phyloP scores from a whole-genome alignment of 805 yeast species.

The Cyberlindnera maritima region DNA sequence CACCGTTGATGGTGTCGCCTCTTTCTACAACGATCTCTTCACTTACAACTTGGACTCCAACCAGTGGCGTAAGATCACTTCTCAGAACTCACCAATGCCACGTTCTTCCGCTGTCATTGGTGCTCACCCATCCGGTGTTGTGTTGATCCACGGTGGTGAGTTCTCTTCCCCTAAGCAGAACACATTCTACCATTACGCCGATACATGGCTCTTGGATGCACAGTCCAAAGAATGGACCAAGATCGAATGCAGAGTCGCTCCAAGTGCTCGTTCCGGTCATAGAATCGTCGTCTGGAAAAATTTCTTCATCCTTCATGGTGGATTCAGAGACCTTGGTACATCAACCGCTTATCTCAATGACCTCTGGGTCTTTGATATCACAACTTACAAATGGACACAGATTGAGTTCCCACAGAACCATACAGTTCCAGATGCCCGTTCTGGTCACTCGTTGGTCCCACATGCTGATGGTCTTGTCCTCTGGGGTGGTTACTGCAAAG shows the following conservation, averaged over 20 bases:
- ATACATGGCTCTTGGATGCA: constrained; percentile 90
- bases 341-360: constrained; percentile 83
- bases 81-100: constrained; percentile 88
- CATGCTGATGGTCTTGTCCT: constrained; percentile 76
- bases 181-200: constrained; percentile 94
- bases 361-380: constrained; percentile 89
- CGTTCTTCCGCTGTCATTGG: constrained; percentile 93
- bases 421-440: constrained; percentile 82
- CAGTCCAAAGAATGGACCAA: constrained; percentile 87
- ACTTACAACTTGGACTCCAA: constrained; percentile 74
- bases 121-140: constrained; percentile 86
- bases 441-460: constrained; percentile 88
- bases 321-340: constrained; percentile 85
- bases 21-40: constrained; percentile 78
- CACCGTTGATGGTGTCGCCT: constrained; percentile 47
- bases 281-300: constrained; percentile 91
- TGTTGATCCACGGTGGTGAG: constrained; percentile 92
- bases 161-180: constrained; percentile 95
- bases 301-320: constrained; percentile 81
- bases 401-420: constrained; percentile 82
- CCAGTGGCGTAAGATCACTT: constrained; percentile 73
- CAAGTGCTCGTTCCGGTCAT: constrained; percentile 89
- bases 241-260: constrained; percentile 70
- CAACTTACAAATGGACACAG: constrained; percentile 88
- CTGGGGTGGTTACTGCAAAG: constrained; percentile 94